Conservation (phyloP, 768 basidiomycete species). For the Daedaleopsis nitida region DNA sequence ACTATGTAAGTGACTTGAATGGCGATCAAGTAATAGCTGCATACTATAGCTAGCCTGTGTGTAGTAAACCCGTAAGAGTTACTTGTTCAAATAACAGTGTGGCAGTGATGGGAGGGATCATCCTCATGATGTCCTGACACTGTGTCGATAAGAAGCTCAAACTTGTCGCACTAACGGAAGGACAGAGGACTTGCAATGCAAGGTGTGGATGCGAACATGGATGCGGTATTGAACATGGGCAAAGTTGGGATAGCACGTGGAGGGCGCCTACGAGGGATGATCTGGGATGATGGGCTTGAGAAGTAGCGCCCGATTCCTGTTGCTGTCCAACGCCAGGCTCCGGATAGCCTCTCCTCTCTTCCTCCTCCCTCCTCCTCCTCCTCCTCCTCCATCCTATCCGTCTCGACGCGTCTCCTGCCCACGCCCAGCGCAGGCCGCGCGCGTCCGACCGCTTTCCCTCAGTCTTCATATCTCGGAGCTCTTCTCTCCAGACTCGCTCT, state of each 20-base stretch:
- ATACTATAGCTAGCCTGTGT: too few relatives aligned
- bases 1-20: too few relatives aligned
- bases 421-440: conserved; percentile 17
- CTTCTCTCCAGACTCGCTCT: background rate
- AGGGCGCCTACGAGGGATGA: background rate
- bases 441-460: conserved; percentile 3
- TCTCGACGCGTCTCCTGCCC: background rate
- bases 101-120: background rate
- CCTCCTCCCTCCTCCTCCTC: background rate
- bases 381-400: background rate
- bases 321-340: conserved; percentile 13
- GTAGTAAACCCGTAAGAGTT: too few relatives aligned
- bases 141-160: background rate
- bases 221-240: background rate
- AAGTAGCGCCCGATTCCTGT: conserved; percentile 1
- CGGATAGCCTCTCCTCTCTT: conserved; percentile 17
- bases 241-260: conserved; percentile 6
- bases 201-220: background rate
- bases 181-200: background rate
- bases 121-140: background rate
- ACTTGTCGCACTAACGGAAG: background rate
- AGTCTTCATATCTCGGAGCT: too few relatives aligned
- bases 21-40: too few relatives aligned
- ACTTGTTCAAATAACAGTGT: too few relatives aligned
- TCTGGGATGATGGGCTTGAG: background rate